These are phyloP conservation scores for Aspergillus floridensis DNA, from an alignment of 2,329 filamentous ascomycete species.

Conservation along the genomic window DNA sequence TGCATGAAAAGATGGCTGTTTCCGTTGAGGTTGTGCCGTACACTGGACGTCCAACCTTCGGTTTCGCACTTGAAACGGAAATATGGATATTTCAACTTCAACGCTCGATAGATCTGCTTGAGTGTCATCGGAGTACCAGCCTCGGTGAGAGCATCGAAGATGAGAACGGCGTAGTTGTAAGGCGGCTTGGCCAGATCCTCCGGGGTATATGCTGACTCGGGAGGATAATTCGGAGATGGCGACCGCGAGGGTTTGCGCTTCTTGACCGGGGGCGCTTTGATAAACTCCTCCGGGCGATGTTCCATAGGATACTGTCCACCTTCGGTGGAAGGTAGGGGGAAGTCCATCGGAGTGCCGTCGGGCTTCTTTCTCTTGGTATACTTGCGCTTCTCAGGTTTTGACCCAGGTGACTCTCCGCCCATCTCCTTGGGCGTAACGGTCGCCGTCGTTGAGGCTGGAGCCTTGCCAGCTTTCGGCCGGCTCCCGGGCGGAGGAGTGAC, in stretches of 20 bases:
- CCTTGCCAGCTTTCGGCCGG: conserved; percentile 31
- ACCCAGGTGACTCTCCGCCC: conserved; percentile 35
- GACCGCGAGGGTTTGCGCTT: conserved; percentile 56
- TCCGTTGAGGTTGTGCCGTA: conserved; percentile 61
- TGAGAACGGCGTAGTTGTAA: conserved; percentile 62
- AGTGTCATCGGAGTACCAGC: conserved; percentile 59
- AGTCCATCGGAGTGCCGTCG: conserved; percentile 42
- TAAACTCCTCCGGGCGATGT: conserved; percentile 40
- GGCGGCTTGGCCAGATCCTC: conserved; percentile 62
- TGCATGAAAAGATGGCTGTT: conserved; percentile 59
- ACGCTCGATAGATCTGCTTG: conserved; percentile 64
- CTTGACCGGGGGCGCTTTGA: conserved; percentile 47
- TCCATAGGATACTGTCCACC: conserved; percentile 35
- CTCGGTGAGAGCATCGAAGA: conserved; percentile 61
- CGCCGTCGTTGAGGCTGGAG: conserved; percentile 17
- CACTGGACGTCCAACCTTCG: conserved; percentile 65
- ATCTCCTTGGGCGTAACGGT: conserved; percentile 27
- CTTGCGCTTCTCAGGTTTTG: conserved; percentile 48
- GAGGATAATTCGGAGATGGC: conserved; percentile 60
- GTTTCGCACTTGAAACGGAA: conserved; percentile 62
- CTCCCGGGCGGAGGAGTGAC: conserved; percentile 41
- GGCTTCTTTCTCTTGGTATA: conserved; percentile 49
- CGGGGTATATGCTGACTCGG: conserved; percentile 58
- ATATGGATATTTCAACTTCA: conserved; percentile 63
- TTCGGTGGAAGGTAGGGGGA: conserved; percentile 45